phyloP scores from a whole-genome alignment of 306 rosid species.

The Malus asiatica region DNA sequence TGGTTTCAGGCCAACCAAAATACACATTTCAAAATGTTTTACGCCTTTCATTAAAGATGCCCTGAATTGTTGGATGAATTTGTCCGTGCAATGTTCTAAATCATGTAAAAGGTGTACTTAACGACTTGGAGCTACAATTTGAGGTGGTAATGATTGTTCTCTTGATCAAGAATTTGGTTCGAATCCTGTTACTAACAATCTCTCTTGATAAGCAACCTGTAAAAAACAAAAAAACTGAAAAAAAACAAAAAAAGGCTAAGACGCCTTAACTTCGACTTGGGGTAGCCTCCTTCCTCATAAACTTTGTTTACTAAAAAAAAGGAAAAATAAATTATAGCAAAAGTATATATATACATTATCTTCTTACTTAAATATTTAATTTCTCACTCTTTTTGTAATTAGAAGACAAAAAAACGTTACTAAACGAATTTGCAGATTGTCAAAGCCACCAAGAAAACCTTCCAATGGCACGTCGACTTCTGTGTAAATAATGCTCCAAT shows the following conservation, averaged over 20 bases:
- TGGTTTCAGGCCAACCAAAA: no score
- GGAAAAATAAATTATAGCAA: no score
- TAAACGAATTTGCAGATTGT: not conserved
- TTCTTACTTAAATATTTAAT: not conserved
- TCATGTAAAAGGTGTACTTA: no score
- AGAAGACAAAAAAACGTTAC: not conserved
- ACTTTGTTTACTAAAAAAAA: no score
- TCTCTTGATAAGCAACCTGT: rapidly evolving
- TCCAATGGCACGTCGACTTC: not conserved
- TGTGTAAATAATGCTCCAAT: not conserved
- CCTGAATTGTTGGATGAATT: not conserved
- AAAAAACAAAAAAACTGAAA: no score
- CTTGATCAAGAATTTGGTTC: no score
- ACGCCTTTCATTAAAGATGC: rapidly evolving
- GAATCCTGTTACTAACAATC: rapidly evolving
- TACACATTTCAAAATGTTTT: no score
- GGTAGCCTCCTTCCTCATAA: no score
- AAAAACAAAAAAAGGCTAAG: no score
- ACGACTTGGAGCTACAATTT: not conserved
- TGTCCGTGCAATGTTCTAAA: no score
- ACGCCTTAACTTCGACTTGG: no score
- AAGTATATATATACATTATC: not conserved
- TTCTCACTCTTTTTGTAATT: not conserved
- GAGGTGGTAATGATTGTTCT: no score
- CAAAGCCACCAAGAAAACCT: not conserved